Percentiles rank a stretch among this genome's conserved stretches.
These are phyloP conservation scores for Sugiyamaella grinbergsii DNA, from an alignment of 1,139 yeast species.

Conservation along the genomic window DNA sequence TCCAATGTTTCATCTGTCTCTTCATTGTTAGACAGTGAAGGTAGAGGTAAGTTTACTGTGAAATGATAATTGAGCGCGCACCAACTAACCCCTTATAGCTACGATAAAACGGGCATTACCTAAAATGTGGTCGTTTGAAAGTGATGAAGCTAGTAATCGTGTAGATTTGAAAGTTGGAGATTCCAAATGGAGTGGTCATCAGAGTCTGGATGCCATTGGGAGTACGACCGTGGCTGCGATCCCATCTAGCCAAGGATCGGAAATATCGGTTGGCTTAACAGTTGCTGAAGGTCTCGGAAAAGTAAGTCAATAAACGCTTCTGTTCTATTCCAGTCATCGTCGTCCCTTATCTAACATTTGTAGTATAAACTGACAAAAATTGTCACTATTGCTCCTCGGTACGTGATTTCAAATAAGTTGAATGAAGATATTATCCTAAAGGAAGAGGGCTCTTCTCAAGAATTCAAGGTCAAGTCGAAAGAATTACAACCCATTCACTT, in stretches of 20 bases:
- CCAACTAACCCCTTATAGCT: conserved; percentile 28
- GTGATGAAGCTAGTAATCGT: conserved; percentile 62
- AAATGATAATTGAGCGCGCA: too few species aligned
- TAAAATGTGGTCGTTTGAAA: conserved; percentile 81
- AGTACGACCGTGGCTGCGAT: conserved; percentile 69
- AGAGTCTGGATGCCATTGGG: conserved; percentile 90
- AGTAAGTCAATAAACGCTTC: conserved; percentile 17
- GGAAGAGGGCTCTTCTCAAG: conserved; percentile 55
- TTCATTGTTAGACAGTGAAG: conserved; percentile 19
- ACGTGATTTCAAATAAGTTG: conserved; percentile 66
- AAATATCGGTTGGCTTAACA: conserved; percentile 73
- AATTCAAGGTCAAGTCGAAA: conserved; percentile 44
- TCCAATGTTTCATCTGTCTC: conserved; percentile 38
- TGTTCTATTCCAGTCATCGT: not conserved
- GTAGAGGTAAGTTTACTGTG: conserved; percentile 13
- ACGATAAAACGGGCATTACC: conserved; percentile 52
- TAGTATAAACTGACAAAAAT: conserved; percentile 73
- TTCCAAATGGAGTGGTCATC: conserved; percentile 72
- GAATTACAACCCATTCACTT: conserved; percentile 66
- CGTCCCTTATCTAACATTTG: conserved; percentile 2
- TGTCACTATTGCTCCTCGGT: conserved; percentile 81
- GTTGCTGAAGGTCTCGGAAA: conserved; percentile 86
- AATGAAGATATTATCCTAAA: conserved; percentile 58
- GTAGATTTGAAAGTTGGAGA: conserved; percentile 71
- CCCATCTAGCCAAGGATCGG: conserved; percentile 58